Conservation (phyloP, 306 rosid genomes). For the Parietaria judaica region DNA sequence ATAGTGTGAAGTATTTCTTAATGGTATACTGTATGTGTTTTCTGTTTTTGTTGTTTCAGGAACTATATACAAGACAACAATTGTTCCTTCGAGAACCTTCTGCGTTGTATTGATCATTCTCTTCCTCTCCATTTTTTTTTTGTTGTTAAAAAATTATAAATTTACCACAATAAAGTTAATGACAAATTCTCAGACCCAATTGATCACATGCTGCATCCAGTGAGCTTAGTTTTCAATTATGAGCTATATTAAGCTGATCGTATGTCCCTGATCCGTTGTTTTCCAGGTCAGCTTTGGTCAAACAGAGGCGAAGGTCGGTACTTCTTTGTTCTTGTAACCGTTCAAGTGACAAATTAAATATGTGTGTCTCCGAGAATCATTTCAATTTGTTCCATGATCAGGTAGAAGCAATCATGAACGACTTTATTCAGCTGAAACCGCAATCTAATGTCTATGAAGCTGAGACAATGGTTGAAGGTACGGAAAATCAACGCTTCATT, state of each 20-base stretch:
- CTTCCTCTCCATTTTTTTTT: not conserved
- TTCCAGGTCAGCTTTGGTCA: conserved; percentile 91
- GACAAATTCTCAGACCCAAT: not conserved
- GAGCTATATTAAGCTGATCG: conserved; percentile 17
- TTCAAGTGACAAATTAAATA: conserved; percentile 3
- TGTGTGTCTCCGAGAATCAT: not conserved
- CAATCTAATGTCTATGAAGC: conserved; percentile 71
- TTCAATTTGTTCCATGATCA: conserved; percentile 36
- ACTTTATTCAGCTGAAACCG: conserved; percentile 87
- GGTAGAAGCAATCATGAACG: conserved; percentile 92
- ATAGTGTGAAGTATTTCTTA: too few relatives aligned
- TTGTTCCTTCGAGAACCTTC: conserved; percentile 90
- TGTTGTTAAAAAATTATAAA: not conserved
- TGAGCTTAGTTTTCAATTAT: conserved; percentile 2
- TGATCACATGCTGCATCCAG: conserved; percentile 12
- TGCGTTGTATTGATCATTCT: conserved; percentile 53
- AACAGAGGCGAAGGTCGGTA: conserved; percentile 86
- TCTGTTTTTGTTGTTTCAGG: conserved; percentile 53
- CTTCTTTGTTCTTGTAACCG: conserved; percentile 9
- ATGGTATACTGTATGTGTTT: conserved; percentile 10
- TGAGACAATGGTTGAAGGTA: conserved; percentile 99
- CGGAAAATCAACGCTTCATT: conserved; percentile 13
- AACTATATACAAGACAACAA: conserved; percentile 75
- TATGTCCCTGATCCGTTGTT: conserved; percentile 19
- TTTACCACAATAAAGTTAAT: conserved; percentile 22